Evolutionary conservation across 768 basidiomycete genomes (phyloP), one percentile per base, ranked within the genome.

Genomic region (Melanogaster broomeanus): DNA sequence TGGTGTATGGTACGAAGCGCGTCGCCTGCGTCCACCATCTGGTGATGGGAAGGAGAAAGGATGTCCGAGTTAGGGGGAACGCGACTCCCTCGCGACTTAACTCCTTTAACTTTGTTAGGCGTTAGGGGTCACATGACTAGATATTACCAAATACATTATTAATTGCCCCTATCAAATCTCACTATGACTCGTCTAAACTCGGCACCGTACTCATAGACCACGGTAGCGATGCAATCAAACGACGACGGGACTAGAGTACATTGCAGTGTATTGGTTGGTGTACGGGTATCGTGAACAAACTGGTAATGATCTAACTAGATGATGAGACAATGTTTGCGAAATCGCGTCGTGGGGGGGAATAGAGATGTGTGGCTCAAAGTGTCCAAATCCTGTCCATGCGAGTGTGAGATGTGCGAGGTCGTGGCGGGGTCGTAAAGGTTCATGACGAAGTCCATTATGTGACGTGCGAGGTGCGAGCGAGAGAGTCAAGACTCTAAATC

Each of bases 401-500:
- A 63, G 50, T 39, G 3, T 22, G 40, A 57, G 48, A 42, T 28
- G 30, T 49, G 56, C 45, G 19, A 39, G 42, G 19, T 47, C 62
- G 13, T 60, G 27, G 25, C 40, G n/a, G 24, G 46, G 15, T 49
- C 45, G 51, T 57, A 37, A 55, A 38, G 25, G 25, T 27, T n/a
- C 2, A 31, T 31, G 31, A 13, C n/a, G 4, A 25, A 16, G 21
- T 49, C 55, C 45, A 28, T 53, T 41, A 12, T 30, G 34, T 12
- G 11, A 16, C 7, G 43, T 42, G 41, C 21, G 24, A 39, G 30
- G 24, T n/a, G n/a, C 21, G 22, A 21, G 39, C 25, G 28, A 16
- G 11, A 24, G 25, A 21, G 31, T 18, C 25, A 33, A 8, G 38
- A 45, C 42, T 42, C 61, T 71, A 83, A 55, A 90, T 90, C 78